A percentile compares a stretch with the other conserved stretches of the same genome.
Evolutionary conservation across 768 basidiomycete species (phyloP).

Genomic region (Podaxis sp.): DNA sequence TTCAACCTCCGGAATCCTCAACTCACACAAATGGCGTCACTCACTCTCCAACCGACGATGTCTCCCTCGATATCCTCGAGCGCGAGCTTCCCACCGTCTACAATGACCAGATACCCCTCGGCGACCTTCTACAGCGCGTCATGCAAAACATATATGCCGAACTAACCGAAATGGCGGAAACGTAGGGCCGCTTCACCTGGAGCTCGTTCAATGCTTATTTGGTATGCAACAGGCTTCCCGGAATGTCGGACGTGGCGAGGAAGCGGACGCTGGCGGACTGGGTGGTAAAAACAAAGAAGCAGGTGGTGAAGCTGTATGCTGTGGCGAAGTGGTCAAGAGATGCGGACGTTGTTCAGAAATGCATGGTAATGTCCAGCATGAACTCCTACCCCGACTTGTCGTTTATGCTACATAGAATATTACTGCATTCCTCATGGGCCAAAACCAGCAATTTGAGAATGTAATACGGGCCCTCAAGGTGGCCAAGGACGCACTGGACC

Average conservation of each 20-base stretch:
- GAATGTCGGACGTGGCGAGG: conserved; percentile 76
- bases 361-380: conserved; percentile 52
- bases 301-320: conserved; percentile 85
- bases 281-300: conserved; percentile 88
- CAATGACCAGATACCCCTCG: conserved; percentile 71
- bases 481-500: conserved; percentile 65
- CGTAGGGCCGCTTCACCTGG: conserved; percentile 42
- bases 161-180: conserved; percentile 79
- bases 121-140: conserved; percentile 71
- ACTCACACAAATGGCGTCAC: conserved; percentile 22
- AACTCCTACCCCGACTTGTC: not conserved
- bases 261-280: conserved; percentile 84
- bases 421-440: conserved; percentile 79
- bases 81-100: conserved; percentile 67
- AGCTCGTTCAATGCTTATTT: conserved; percentile 7
- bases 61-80: conserved; percentile 56
- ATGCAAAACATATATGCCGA: conserved; percentile 81
- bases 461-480: conserved; percentile 59
- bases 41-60: conserved; percentile 24
- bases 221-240: conserved; percentile 51
- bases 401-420: conserved; percentile 56
- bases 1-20: conserved; percentile 4
- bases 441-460: conserved; percentile 79
- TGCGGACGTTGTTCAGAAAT: conserved; percentile 78
- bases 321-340: conserved; percentile 85